Conservation (phyloP, 306 rosid species). For the Trifolium subterraneum region DNA sequence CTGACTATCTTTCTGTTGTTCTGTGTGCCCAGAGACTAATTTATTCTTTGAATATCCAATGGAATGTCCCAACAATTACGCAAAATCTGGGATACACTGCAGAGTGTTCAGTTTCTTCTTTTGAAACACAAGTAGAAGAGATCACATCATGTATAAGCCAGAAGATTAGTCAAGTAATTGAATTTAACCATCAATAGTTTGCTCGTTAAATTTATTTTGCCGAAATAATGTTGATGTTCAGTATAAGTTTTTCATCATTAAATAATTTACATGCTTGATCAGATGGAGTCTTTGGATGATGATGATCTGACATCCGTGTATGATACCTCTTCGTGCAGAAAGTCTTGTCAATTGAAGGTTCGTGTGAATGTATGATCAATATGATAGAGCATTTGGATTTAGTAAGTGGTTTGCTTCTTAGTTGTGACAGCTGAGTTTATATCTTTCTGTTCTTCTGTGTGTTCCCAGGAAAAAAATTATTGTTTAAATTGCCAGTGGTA, state of each 20-base stretch:
- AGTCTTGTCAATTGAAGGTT: constrained; percentile 81
- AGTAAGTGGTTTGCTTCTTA: no score
- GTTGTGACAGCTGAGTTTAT: constrained; percentile 14
- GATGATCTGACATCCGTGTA: constrained; percentile 36
- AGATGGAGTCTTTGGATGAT: constrained; percentile 62
- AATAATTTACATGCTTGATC: constrained; percentile 45
- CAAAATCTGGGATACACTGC: constrained; percentile 84
- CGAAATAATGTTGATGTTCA: constrained; percentile 21
- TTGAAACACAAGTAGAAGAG: constrained; percentile 69
- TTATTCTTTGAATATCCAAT: constrained; percentile 58
- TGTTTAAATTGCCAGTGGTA: constrained; percentile 60
- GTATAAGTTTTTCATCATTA: constrained; percentile 21
- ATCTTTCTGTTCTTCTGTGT: constrained; percentile 22
- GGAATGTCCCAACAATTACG: constrained; percentile 72
- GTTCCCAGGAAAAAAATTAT: constrained; percentile 63
- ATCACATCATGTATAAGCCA: constrained; percentile 63
- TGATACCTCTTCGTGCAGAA: constrained; percentile 44
- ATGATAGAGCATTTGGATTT: constrained; percentile 31
- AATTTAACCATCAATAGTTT: constrained; percentile 32
- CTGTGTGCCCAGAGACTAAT: constrained; percentile 63
- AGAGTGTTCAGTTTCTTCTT: constrained; percentile 65
- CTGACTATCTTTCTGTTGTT: constrained; percentile 27
- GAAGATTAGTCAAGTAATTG: constrained; percentile 71
- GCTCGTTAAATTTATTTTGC: constrained; percentile 37
- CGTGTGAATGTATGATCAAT: constrained; percentile 36